Evolutionary conservation across 2,329 filamentous ascomycete genomes (phyloP).

Genomic region (Hyphodiscus sp.): DNA sequence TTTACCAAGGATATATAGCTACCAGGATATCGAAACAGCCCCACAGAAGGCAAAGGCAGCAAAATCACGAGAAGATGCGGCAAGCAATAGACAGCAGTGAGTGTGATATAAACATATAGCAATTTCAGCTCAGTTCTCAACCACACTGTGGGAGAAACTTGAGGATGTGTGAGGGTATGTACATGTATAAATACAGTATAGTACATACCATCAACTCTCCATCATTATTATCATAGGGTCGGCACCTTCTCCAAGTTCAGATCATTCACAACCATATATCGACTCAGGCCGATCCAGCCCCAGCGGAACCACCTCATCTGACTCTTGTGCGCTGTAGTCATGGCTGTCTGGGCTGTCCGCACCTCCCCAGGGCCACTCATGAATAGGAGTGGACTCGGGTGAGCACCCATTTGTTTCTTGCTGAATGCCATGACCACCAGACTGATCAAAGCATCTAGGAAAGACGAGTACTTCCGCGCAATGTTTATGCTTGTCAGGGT

Average conservation of each 20-base stretch:
- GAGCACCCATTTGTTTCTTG: slow-evolving; percentile 36
- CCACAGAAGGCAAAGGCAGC: too few species aligned
- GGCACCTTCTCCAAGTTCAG: slow-evolving; percentile 52
- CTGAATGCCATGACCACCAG: slow-evolving; percentile 49
- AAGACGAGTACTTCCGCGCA: slow-evolving; percentile 71
- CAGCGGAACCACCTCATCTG: slow-evolving; percentile 99
- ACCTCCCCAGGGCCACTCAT: slow-evolving; percentile 60
- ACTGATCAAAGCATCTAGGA: slow-evolving; percentile 71
- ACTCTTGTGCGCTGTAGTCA: slow-evolving; percentile 84
- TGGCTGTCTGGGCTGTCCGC: slow-evolving; percentile 70
- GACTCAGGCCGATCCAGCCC: slow-evolving; percentile 84
- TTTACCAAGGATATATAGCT: too few species aligned
- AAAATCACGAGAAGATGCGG: too few species aligned
- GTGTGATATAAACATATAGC: too few species aligned
- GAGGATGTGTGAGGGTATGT: too few species aligned
- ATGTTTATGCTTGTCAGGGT: slow-evolving; percentile 69
- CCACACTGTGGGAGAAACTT: too few species aligned
- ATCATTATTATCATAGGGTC: background rate
- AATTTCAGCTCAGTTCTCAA: too few species aligned
- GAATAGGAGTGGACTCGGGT: slow-evolving; percentile 59
- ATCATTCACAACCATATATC: slow-evolving; percentile 96
- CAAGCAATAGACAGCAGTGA: too few species aligned
- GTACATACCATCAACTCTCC: background rate
- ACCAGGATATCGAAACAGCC: too few species aligned
- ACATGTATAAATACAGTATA: too few species aligned